Conservation (phyloP, 768 basidiomycete species). For the Trametes villosa region DNA sequence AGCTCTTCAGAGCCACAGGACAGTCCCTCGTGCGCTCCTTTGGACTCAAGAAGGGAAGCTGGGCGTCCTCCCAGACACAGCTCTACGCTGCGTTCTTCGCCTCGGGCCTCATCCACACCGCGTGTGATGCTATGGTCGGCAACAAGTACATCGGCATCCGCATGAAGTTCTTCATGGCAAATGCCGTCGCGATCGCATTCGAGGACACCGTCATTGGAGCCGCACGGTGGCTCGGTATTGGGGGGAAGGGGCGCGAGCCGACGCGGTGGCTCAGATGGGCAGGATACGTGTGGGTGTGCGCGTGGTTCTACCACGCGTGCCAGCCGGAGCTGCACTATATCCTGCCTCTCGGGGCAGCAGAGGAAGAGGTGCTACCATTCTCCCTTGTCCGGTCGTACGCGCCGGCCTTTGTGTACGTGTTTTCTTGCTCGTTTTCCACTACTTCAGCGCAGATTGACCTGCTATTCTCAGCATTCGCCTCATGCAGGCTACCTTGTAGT, state of each 20-base stretch:
- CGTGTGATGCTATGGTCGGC: conserved; percentile 37
- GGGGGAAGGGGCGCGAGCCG: not conserved
- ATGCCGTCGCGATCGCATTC: conserved; percentile 40
- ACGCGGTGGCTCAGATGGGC: not conserved
- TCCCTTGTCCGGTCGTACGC: conserved; percentile 2
- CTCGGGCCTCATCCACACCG: conserved; percentile 41
- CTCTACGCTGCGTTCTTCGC: conserved; percentile 41
- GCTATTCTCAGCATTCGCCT: too few species aligned
- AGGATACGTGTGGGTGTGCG: conserved; percentile 18
- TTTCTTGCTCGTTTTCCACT: too few species aligned
- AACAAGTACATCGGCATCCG: conserved; percentile 13
- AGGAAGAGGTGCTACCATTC: not conserved
- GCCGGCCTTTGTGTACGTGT: too few species aligned
- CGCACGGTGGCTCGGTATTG: conserved; percentile 6
- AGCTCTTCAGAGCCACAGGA: conserved; percentile 36
- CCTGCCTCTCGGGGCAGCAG: not conserved
- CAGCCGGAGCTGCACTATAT: conserved; percentile 8
- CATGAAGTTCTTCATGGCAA: conserved; percentile 35
- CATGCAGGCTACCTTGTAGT: too few species aligned
- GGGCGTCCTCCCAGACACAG: conserved; percentile 35
- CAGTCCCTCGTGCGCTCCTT: conserved; percentile 28
- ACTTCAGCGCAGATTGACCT: too few species aligned
- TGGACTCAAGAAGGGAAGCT: conserved; percentile 30
- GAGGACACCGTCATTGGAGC: conserved; percentile 38
- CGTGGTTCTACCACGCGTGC: conserved; percentile 11